Percentiles rank a stretch among this genome's conserved stretches.
Conservation (phyloP, 2,329 filamentous ascomycete species). For the Arthrobotrys sinensis region DNA sequence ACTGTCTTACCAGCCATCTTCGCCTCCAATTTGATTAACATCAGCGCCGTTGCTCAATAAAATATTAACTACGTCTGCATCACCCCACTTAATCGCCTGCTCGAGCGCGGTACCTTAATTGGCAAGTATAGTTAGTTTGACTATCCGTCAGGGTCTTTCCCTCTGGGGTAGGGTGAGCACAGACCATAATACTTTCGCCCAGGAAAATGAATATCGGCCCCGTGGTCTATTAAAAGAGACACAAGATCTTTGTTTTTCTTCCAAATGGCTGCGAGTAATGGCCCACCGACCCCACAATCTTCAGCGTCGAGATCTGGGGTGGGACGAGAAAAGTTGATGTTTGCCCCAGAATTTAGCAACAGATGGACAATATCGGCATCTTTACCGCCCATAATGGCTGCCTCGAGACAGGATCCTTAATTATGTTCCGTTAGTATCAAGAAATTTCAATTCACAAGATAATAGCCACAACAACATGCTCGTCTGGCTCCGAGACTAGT, state of each 20-base stretch:
- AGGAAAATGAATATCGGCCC: slow-evolving; percentile 15
- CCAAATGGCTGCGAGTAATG: slow-evolving; percentile 10
- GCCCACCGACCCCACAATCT: slow-evolving; percentile 1
- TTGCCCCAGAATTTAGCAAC: slow-evolving; percentile 25
- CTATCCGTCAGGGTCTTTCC: not conserved
- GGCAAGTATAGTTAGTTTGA: slow-evolving; percentile 1
- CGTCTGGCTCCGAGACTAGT: too few species aligned
- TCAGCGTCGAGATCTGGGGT: slow-evolving; percentile 3
- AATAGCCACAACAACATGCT: too few species aligned
- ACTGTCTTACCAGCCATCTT: slow-evolving; percentile 28
- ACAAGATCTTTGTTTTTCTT: slow-evolving; percentile 8
- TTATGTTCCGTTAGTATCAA: not conserved
- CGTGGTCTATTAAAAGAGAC: slow-evolving; percentile 25
- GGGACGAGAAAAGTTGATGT: slow-evolving; percentile 12
- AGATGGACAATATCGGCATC: not conserved
- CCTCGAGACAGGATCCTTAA: slow-evolving; percentile 24
- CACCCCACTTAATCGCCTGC: not conserved
- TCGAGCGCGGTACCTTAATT: slow-evolving; percentile 21
- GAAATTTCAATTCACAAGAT: too few species aligned
- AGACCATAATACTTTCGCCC: slow-evolving; percentile 6
- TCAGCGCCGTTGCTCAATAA: slow-evolving; percentile 28
- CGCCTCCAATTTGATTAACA: slow-evolving; percentile 26
- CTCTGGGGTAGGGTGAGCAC: not conserved
- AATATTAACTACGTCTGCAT: slow-evolving; percentile 17
- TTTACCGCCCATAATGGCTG: slow-evolving; percentile 1